Evolutionary conservation across 805 yeast genomes (phyloP).

Genomic region (Wickerhamiella musiphila): DNA sequence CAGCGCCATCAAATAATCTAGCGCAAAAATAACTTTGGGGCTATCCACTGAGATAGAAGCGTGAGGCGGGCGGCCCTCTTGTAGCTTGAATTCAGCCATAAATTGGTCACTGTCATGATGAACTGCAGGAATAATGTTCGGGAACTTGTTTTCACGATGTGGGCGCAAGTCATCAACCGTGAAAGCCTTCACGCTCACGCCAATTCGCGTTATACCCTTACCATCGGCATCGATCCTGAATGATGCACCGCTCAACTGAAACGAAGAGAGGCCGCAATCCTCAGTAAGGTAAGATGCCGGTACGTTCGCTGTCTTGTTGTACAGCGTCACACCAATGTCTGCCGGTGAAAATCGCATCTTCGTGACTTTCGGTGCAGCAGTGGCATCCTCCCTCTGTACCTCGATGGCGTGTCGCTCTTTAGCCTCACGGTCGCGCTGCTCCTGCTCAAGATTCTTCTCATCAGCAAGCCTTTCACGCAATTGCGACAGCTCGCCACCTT

Average conservation of each 20-base stretch:
- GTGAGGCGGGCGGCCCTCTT: slow-evolving; percentile 8
- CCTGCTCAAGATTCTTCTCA: slow-evolving; percentile 12
- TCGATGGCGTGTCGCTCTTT: too few species aligned
- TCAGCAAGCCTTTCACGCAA: slow-evolving; percentile 9
- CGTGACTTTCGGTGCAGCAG: neutral
- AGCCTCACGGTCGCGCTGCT: too few species aligned
- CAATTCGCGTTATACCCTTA: slow-evolving; percentile 40
- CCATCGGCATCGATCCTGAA: slow-evolving; percentile 33
- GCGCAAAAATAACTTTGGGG: slow-evolving; percentile 64
- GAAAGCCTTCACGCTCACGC: slow-evolving; percentile 51
- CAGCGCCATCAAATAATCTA: slow-evolving; percentile 70
- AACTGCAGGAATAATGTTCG: slow-evolving; percentile 62
- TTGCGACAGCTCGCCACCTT: slow-evolving; percentile 18
- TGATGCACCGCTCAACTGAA: slow-evolving; percentile 44
- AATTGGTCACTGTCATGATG: slow-evolving; percentile 54
- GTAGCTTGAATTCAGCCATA: slow-evolving; percentile 28
- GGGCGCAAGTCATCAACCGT: slow-evolving; percentile 59
- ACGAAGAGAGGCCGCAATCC: slow-evolving; percentile 30
- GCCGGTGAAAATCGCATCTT: slow-evolving; percentile 39
- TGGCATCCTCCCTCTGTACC: slow-evolving; percentile 4
- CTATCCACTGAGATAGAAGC: slow-evolving; percentile 39
- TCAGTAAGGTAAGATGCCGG: too few species aligned
- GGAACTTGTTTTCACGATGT: slow-evolving; percentile 47
- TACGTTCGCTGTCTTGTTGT: too few species aligned
- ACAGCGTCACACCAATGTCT: slow-evolving; percentile 41